Percentiles rank a stretch among this genome's conserved stretches.
Conservation (phyloP, 371 early-diverging fungal genomes). For the Mucor irregularis region DNA sequence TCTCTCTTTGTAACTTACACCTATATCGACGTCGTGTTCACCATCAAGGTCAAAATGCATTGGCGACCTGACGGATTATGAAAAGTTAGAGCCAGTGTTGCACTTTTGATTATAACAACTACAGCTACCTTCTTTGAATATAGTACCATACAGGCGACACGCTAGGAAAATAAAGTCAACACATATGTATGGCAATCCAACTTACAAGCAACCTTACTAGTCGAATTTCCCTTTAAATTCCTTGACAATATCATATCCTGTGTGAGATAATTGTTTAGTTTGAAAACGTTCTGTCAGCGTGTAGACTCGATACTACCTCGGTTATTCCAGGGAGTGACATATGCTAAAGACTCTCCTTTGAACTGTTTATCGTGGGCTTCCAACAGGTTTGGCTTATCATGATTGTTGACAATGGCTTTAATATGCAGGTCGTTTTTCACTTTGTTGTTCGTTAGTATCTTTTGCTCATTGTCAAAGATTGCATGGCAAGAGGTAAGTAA, state of each 20-base stretch:
- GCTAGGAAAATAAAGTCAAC: slow-evolving; percentile 25
- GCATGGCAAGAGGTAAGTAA: too few species aligned
- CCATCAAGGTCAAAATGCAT: slow-evolving; percentile 46
- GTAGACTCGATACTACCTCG: slow-evolving; percentile 31
- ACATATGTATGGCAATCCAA: too few species aligned
- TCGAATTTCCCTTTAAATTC: slow-evolving; percentile 68
- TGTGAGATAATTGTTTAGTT: neutral
- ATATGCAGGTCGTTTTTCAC: slow-evolving; percentile 1
- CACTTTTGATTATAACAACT: neutral
- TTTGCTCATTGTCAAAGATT: too few species aligned
- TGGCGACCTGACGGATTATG: slow-evolving; percentile 10
- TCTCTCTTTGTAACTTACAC: slow-evolving; percentile 22
- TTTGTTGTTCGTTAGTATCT: neutral
- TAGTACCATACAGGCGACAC: slow-evolving; percentile 64
- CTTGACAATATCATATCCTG: slow-evolving; percentile 63
- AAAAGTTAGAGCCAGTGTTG: neutral
- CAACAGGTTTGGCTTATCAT: slow-evolving; percentile 12
- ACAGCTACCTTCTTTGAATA: slow-evolving; percentile 33
- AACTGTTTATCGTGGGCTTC: slow-evolving; percentile 43
- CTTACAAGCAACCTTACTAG: slow-evolving; percentile 33
- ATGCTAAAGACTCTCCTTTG: slow-evolving; percentile 50
- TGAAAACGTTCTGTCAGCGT: neutral
- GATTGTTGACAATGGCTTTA: slow-evolving; percentile 10
- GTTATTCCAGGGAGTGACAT: slow-evolving; percentile 74
- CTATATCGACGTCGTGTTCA: slow-evolving; percentile 61